Base-by-base conservation (phyloP, 768 basidiomycete species). In the Suillus ampliporus region DNA sequence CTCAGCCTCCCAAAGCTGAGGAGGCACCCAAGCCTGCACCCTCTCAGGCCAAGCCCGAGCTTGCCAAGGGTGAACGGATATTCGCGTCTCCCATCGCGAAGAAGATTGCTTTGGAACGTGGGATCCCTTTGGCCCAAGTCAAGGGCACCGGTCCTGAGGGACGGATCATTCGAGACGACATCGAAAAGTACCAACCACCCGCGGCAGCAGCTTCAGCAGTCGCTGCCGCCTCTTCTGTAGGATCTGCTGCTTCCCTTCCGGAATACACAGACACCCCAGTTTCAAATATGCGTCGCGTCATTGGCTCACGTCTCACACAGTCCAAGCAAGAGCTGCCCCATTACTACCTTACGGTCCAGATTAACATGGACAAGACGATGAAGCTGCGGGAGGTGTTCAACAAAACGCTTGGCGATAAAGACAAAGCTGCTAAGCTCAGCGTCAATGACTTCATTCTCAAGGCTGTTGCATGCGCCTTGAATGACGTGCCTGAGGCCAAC, bases 381-480 rank as follows among this genome's bases (percentile, higher is more conserved):
- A 99, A 97, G 79, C 85, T 99, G 65, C 85, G 97, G 54, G 89
- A 97, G 78, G 90, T 98, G 65, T 99, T 99, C 83, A 99, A 99
- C 86, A 89, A 89, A 77, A 84, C 91, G 19, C 77, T 94, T 43
- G 84, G 85, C 28, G 92, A 93, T 71, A 91, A 92, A 78, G 94
- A 95, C 76, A 97, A 96, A 81, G 78, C 83, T 48, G 88, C 91
- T 37, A 99, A 99, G 82, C 86, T 99, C 58, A 96, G 94, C 68
- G 94, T 99, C 63, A 99, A 99, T 76, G 97, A 99, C 79, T 99
- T 99, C 75, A 87, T 99, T 71, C 88, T 99, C 73, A 99, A 99
- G 79, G 97, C 95, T 5, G 88, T 91, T 37, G 88, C 91, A 10
- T 91, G 94, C 69, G 96, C 97, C 2, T 84, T 99, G 56, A 84